Base-by-base conservation (phyloP, 2,329 filamentous ascomycete genomes). In the Boeremia exigua region DNA sequence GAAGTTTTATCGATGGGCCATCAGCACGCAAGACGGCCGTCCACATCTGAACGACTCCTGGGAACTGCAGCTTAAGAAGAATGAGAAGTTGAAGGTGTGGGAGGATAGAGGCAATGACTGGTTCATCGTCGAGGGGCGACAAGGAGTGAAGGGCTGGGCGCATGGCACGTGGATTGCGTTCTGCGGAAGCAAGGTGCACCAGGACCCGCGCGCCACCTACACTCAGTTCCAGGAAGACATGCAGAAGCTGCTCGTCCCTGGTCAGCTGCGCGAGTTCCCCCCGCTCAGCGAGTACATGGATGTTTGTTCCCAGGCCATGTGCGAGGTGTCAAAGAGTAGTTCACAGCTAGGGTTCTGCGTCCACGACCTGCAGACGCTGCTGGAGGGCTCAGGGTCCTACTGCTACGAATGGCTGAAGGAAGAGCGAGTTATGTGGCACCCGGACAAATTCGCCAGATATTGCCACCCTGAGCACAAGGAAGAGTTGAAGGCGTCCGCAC, bases 351-450 rank as follows among this genome's bases (percentile, higher is more conserved):
- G 62, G 8, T 66, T 73, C 44, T 75, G 73, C 42, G 25, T 48
- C 6, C 72, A 75, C 47, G 68, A 73, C 42, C 42, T 75, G 34
- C 48, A 53, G 33, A 50, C 43, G 19, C 43, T 75, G 23, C 55
- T 75, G 33, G 34, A 59, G n/a, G 70, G 67, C 6, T 69, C 68
- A 7, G 67, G 60, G 2, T 17, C 39, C 3, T 71, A 66, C 40
- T 62, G 57, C 1, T 55, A 60, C 28, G 61, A 63, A 14, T 68
- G 63, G 58, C 59, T 75, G 27, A 72, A 70, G 53, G 58, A 63
- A 10, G 60, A 65, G 39, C 61, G 72, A 14, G 68, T 64, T 49
- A 39, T 65, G 29, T 75, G 69, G 68, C 72, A 75, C 34, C 72
- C 72, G 30, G 72, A 75, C 39, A 66, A 62, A 27, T 74, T 74